Evolutionary conservation across 352 stramenopile species (phyloP).

Genomic region (Pythium diclinum): DNA sequence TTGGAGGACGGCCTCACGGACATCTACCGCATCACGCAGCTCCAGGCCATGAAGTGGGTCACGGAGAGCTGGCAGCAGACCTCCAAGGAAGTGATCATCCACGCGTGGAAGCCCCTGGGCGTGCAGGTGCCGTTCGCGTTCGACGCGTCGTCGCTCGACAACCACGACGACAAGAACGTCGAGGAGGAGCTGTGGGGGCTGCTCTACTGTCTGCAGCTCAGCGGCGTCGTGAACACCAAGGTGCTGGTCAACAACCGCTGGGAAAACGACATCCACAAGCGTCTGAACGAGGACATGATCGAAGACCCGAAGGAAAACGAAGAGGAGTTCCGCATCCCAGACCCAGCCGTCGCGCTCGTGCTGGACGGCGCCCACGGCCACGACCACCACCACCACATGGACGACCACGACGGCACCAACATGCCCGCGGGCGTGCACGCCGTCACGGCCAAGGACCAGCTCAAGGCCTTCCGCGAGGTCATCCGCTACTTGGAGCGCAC

Average conservation of each 20-base stretch:
- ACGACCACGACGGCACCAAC: constrained; percentile 24
- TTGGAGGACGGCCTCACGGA: constrained; percentile 72
- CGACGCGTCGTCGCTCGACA: constrained; percentile 44
- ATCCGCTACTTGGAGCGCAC: constrained; percentile 84
- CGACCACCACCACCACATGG: constrained; percentile 27
- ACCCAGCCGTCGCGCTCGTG: constrained; percentile 39
- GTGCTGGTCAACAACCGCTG: constrained; percentile 85
- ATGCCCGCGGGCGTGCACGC: constrained; percentile 27
- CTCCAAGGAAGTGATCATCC: constrained; percentile 72
- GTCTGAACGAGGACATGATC: constrained; percentile 86
- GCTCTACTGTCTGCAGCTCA: constrained; percentile 84
- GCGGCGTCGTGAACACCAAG: constrained; percentile 83
- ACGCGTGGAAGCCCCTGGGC: constrained; percentile 74
- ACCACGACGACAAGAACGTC: constrained; percentile 77
- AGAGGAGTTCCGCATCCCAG: constrained; percentile 75
- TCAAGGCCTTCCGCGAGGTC: constrained; percentile 84
- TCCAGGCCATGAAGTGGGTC: constrained; percentile 87
- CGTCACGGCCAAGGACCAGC: constrained; percentile 70
- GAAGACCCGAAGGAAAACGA: constrained; percentile 79
- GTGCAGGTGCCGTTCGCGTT: constrained; percentile 64
- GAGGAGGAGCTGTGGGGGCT: constrained; percentile 84
- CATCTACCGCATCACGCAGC: constrained; percentile 80
- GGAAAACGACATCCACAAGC: constrained; percentile 89
- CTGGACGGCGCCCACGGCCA: constrained; percentile 21
- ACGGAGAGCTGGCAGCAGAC: constrained; percentile 81